A percentile compares a stretch with the other conserved stretches of the same genome.
Evolutionary conservation across 1,139 yeast genomes (phyloP).

Genomic region (Debaryomyces psychrophilus): DNA sequence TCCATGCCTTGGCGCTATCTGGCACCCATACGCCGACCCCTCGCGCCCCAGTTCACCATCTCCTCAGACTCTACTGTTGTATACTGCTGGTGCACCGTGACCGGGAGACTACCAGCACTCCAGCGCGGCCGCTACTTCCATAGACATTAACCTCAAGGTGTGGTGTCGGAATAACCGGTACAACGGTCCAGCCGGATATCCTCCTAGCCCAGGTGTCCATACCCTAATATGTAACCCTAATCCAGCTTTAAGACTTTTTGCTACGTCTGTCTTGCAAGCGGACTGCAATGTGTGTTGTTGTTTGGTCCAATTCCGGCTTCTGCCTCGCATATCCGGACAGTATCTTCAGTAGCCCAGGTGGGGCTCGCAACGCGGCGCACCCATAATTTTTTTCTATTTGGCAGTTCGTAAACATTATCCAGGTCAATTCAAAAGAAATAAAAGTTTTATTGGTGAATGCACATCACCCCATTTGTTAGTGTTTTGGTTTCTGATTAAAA

Average conservation of each 20-base stretch:
- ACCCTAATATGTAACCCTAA: conserved; percentile 4
- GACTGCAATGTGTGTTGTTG: not conserved
- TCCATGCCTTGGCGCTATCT: too few relatives aligned
- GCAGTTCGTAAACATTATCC: conserved; percentile 7
- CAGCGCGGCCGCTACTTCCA: not conserved
- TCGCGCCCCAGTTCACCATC: too few relatives aligned
- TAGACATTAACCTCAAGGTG: not conserved
- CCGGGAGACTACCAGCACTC: not conserved
- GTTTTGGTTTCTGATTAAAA: conserved; percentile 12
- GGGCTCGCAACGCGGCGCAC: not conserved
- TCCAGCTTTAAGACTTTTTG: not conserved
- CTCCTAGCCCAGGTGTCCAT: not conserved
- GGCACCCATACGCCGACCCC: too few relatives aligned
- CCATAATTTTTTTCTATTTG: not conserved
- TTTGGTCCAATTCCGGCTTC: not conserved
- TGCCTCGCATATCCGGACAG: not conserved
- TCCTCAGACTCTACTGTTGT: too few relatives aligned
- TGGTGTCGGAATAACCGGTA: conserved; percentile 1
- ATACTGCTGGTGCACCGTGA: not conserved
- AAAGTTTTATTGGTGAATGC: conserved; percentile 2
- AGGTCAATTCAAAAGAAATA: conserved; percentile 3
- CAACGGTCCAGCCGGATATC: conserved; percentile 1
- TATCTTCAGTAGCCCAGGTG: not conserved
- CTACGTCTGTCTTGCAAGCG: not conserved
- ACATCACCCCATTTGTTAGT: conserved; percentile 7